These are phyloP conservation scores for Backusella westeae DNA, from an alignment of 192 early-diverging fungal genomes.

Conservation along the genomic window DNA sequence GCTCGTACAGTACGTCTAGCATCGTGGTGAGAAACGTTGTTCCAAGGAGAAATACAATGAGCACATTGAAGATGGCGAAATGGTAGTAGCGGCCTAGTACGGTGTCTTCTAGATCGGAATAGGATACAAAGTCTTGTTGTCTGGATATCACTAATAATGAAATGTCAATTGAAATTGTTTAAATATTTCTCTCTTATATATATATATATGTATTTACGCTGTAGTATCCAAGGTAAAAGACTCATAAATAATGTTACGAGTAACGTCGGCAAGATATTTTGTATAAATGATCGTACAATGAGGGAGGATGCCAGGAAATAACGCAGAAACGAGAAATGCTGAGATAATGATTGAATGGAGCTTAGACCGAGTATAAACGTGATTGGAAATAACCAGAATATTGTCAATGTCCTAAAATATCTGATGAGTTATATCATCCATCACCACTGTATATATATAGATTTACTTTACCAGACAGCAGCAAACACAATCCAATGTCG, in stretches of 20 bases:
- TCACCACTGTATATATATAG: too few species aligned
- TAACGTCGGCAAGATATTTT: constrained; percentile 58
- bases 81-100: constrained; percentile 56
- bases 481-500: constrained; percentile 45
- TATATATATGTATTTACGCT: constrained; percentile 35
- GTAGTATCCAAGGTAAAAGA: constrained; percentile 53
- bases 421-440: too few species aligned
- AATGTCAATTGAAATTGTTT: neutral
- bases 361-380: constrained; percentile 55
- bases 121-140: constrained; percentile 52
- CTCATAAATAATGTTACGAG: constrained; percentile 53
- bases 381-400: constrained; percentile 67
- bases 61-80: constrained; percentile 62
- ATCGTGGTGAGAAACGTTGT: constrained; percentile 53
- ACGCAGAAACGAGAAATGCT: constrained; percentile 42
- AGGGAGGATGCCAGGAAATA: constrained; percentile 44
- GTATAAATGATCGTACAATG: constrained; percentile 43
- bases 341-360: constrained; percentile 47
- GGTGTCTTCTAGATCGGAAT: constrained; percentile 55
- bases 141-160: constrained; percentile 50
- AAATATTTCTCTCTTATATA: too few species aligned
- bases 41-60: constrained; percentile 60
- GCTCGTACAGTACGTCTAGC: constrained; percentile 42
- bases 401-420: constrained; percentile 47
- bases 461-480: constrained; percentile 22